Evolutionary conservation across 345 rosid species (phyloP), one percentile per base, ranked within the genome.

Genomic region (Crucihimalaya himalaica): DNA sequence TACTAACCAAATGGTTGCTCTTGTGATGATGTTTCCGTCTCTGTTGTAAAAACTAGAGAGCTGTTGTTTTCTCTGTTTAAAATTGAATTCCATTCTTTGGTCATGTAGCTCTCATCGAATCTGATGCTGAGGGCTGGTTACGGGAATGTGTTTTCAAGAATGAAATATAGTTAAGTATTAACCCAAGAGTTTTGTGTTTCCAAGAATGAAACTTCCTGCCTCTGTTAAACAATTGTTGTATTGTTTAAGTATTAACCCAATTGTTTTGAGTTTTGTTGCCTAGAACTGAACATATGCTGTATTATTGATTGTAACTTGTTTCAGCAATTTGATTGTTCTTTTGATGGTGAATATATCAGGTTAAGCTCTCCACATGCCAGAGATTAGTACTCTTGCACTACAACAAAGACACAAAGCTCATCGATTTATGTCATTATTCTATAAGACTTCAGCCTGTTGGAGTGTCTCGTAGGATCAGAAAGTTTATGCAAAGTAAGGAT

Each of bases 391-490:
- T 92, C 69, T 96, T 96, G 73, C 80, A 89, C 79, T 96, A 90
- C 88, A 87, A 92, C 72, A 92, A 89, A 76, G 97, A 92, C 52
- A 86, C 95, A 19, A 90, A 90, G 47, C 94, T 89, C 31, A 78
- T 92, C 50, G 97, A 92, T 79, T 90, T 96, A 66, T 74, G 96
- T 43, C 97, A 96, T 79, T 96, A 90, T 75, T 96, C 99, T 8
- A 88, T 92, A 66, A 89, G 93, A 59, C 83, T 89, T 59, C 97
- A 96, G 63, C 97, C 96, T 52, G 89, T 86, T 62, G 96, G 97
- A 59, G 92, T 96, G 43, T 89, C 93, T 11, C 91, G 88, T 40
- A 88, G 98, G 78, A 82, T 96, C 42, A 88, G 92, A 78, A 96
- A 88, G 58, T 89, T 90, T 70, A 96, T 92, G 74, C 95, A 89